A percentile compares a stretch with the other conserved stretches of the same genome.
These are phyloP conservation scores for Penicillium sp. DNA, from an alignment of 2,329 filamentous ascomycete genomes.

Conservation along the genomic window DNA sequence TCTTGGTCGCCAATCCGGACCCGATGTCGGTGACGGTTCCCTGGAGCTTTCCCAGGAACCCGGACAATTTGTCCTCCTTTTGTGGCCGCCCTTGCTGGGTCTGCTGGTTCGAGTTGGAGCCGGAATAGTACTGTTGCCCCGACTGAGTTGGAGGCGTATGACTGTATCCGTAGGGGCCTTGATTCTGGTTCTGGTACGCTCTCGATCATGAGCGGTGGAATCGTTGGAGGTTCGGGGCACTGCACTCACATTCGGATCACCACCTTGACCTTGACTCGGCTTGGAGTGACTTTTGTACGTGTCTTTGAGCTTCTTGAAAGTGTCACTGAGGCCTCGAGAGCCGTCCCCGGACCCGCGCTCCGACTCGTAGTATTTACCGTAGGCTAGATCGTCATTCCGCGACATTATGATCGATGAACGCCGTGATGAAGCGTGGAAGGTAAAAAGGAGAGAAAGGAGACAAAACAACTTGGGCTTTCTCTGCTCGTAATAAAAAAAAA, in stretches of 20 bases:
- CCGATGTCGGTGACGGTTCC: slow-evolving; percentile 47
- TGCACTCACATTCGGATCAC: slow-evolving; percentile 19
- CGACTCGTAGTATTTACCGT: slow-evolving; percentile 46
- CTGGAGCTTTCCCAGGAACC: slow-evolving; percentile 52
- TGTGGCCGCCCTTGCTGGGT: slow-evolving; percentile 28
- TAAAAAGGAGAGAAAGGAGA: slow-evolving; percentile 1
- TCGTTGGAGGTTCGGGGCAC: neutral
- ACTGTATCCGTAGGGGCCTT: slow-evolving; percentile 20
- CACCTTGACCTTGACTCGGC: slow-evolving; percentile 13
- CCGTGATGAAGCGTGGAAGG: neutral
- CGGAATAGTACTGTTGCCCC: slow-evolving; percentile 10
- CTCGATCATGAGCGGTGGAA: slow-evolving; percentile 9
- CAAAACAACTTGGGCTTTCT: neutral
- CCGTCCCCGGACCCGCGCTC: slow-evolving; percentile 31
- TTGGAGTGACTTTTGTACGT: slow-evolving; percentile 31
- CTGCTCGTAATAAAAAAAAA: too few species aligned
- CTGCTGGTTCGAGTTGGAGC: slow-evolving; percentile 11
- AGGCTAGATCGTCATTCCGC: slow-evolving; percentile 50
- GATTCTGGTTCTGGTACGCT: slow-evolving; percentile 13
- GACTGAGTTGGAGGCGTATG: slow-evolving; percentile 20
- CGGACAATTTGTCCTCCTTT: slow-evolving; percentile 37
- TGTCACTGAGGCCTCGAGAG: slow-evolving; percentile 49
- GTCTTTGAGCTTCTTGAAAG: slow-evolving; percentile 44
- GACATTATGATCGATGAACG: slow-evolving; percentile 25
- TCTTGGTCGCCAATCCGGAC: slow-evolving; percentile 45